Percentiles rank a stretch among this genome's conserved stretches.
phyloP scores from a whole-genome alignment of 2,329 filamentous ascomycete genomes.

The Fusarium sp. region DNA sequence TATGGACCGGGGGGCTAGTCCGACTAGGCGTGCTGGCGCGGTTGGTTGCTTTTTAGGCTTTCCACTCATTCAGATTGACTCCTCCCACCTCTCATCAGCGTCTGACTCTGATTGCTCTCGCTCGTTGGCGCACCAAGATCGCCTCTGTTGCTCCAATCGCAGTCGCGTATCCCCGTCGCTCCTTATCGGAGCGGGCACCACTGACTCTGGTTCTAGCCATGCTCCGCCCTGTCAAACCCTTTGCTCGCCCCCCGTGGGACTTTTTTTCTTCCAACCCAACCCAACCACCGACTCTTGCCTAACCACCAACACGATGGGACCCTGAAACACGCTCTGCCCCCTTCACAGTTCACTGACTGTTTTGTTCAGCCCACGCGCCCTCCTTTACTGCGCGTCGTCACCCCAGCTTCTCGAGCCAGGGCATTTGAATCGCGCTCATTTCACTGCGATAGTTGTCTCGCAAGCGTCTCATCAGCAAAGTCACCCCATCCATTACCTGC shows the following conservation, averaged over 20 bases:
- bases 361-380: slow-evolving; percentile 21
- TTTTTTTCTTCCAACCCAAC: slow-evolving; percentile 13
- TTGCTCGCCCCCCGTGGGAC: slow-evolving; percentile 38
- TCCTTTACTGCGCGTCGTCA: slow-evolving; percentile 33
- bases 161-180: slow-evolving; percentile 27
- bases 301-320: slow-evolving; percentile 36
- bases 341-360: slow-evolving; percentile 39
- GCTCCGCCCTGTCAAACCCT: slow-evolving; percentile 40
- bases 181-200: slow-evolving; percentile 28
- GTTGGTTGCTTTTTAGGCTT: slow-evolving; percentile 39
- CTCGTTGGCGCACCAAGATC: slow-evolving; percentile 27
- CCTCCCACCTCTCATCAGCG: slow-evolving; percentile 20
- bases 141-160: slow-evolving; percentile 28
- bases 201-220: slow-evolving; percentile 36
- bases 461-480: slow-evolving; percentile 34
- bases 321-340: slow-evolving; percentile 43
- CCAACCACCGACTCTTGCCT: slow-evolving; percentile 35
- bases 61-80: slow-evolving; percentile 13
- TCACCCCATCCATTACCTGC: slow-evolving; percentile 10
- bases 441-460: slow-evolving; percentile 25
- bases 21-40: slow-evolving; percentile 31
- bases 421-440: slow-evolving; percentile 1
- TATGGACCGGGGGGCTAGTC: slow-evolving; percentile 38
- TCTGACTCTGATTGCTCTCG: slow-evolving; percentile 21
- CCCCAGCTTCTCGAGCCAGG: neutral